Evolutionary conservation across 805 yeast genomes (phyloP), one percentile per base, ranked within the genome.

Genomic region (Ogataea wickerhamii): DNA sequence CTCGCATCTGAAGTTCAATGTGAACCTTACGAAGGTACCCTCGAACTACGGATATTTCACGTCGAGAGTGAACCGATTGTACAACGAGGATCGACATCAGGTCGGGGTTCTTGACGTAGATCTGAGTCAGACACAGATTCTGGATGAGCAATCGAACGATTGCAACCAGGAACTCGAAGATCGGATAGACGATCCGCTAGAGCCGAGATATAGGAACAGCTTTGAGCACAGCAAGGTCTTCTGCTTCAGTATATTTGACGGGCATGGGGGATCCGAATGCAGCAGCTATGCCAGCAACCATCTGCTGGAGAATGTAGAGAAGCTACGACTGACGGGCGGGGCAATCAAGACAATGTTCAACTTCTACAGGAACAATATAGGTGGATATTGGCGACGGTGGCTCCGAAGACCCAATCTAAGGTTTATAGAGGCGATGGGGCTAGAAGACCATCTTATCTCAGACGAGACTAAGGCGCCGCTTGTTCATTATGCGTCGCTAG

Each of bases 261-360:
- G 98, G 7, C 98, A 93, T 63, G 98, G 98, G 6, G 95, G 96
- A 17, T 71, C 69, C 18, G 80, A 80, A 37, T 86, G 95, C 51
- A 71, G 88, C 32, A 70, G 67, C 18, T 83, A 73, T 52, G 65
- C 89, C 10, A 63, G 70, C 16, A 60, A 68, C 3, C 66, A 78
- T 38, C 66, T 93, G 21, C 78, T 70, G 38, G 56, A 54, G 47
- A 70, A 59, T 51, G 75, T 74, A 55, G 95, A 78, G 46, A 51
- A 45, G 25, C 68, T 58, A 34, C 66, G 40, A 53, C 58, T 36
- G 52, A 63, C 38, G 60, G 73, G 52, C 50, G 44, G 43, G 5
- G 38, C 48, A 4, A 55, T 68, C 17, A 52, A 67, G 33, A 63
- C 66, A 2, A 51, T 89, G 28, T 64, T 80, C 16, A 60, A 69